A percentile compares a stretch with the other conserved stretches of the same genome.
phyloP scores from a whole-genome alignment of 306 rosid genomes.

The Citrullus mucosospermus region DNA sequence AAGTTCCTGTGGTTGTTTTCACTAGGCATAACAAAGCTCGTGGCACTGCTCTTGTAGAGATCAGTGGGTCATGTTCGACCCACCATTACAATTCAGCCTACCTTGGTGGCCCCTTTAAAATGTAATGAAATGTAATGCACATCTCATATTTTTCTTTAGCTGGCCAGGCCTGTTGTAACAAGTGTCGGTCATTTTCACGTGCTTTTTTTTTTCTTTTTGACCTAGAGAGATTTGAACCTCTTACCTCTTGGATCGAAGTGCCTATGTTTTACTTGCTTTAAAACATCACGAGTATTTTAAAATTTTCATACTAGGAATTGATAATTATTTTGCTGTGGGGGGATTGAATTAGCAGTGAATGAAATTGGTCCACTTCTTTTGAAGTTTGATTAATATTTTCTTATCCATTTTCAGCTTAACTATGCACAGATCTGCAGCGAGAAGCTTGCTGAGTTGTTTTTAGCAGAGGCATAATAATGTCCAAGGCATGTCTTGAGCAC shows the following conservation, averaged over 20 bases:
- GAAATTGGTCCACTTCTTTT: background rate
- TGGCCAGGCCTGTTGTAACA: conserved; percentile 8
- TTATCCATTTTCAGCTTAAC: background rate
- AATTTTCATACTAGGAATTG: background rate
- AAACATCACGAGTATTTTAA: background rate
- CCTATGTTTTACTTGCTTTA: conserved; percentile 15
- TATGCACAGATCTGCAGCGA: background rate
- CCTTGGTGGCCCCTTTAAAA: conserved; percentile 12
- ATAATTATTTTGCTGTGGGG: conserved; percentile 25
- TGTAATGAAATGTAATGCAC: background rate
- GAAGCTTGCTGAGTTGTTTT: background rate
- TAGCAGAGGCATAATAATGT: background rate
- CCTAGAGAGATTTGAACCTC: background rate
- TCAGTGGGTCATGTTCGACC: conserved; percentile 3
- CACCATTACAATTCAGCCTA: conserved; percentile 17
- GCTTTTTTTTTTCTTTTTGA: background rate
- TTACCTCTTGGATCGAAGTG: too few relatives aligned
- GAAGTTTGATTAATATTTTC: background rate
- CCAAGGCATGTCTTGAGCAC: conserved; percentile 9
- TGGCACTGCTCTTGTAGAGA: background rate
- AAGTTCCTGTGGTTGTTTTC: background rate
- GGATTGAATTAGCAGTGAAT: background rate
- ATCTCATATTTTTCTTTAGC: background rate
- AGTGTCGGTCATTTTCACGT: conserved; percentile 43
- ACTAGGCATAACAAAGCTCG: background rate